phyloP scores from a whole-genome alignment of 257 asterid species.

The Jasminum sambac region DNA sequence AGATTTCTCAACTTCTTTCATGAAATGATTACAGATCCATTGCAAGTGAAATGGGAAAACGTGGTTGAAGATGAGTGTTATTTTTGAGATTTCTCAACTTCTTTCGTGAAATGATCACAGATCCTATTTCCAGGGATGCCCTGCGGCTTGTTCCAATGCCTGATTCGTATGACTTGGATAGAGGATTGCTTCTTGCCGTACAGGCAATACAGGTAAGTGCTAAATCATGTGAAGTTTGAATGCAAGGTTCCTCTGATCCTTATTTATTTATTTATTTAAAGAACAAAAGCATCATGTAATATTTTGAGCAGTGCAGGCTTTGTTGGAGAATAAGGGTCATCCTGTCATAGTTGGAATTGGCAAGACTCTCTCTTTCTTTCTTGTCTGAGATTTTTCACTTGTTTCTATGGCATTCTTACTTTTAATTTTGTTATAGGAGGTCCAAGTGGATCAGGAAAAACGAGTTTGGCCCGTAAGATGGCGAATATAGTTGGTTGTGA shows the following conservation, averaged over 20 bases:
- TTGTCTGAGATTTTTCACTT: conserved; percentile 19
- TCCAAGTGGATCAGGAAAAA: conserved; percentile 99
- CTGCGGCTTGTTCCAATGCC: conserved; percentile 92
- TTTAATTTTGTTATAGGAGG: conserved; percentile 64
- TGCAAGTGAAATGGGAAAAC: conserved; percentile 17
- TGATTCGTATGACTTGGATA: conserved; percentile 90
- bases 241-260: conserved; percentile 12
- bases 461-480: conserved; percentile 99
- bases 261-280: conserved; percentile 12
- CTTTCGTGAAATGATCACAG: conserved; percentile 72
- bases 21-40: conserved; percentile 73
- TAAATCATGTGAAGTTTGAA: conserved; percentile 21
- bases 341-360: conserved; percentile 99
- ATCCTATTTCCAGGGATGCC: conserved; percentile 68
- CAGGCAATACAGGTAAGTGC: conserved; percentile 87
- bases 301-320: conserved; percentile 59
- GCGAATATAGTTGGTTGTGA: conserved; percentile 99
- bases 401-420: conserved; percentile 17
- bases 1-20: conserved; percentile 39
- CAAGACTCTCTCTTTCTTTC: conserved; percentile 36
- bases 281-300: conserved; percentile 17
- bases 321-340: conserved; percentile 92
- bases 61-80: too few relatives aligned
- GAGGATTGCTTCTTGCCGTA: conserved; percentile 96
- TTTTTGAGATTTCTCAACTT: conserved; percentile 27